A percentile compares a stretch with the other conserved stretches of the same genome.
phyloP scores from a whole-genome alignment of 2,329 filamentous ascomycete genomes.

The Chrysoporthe puriensis region DNA sequence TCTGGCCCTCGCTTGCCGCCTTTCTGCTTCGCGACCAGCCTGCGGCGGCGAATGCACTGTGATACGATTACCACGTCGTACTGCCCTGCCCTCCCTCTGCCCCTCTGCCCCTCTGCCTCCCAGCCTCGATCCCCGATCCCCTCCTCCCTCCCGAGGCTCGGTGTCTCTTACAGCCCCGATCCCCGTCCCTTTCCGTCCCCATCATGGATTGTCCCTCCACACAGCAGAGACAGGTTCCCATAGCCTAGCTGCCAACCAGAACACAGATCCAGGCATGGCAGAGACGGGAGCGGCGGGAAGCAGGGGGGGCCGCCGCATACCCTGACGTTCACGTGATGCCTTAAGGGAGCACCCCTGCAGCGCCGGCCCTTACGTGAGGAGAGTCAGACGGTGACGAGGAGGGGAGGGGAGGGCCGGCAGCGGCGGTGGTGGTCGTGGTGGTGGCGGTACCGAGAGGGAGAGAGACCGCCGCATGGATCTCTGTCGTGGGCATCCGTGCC shows the following conservation, averaged over 20 bases:
- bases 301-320: constrained; percentile 25
- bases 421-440: no score
- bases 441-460: constrained; percentile 3
- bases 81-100: background rate
- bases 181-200: constrained; percentile 3
- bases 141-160: background rate
- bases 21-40: constrained; percentile 1
- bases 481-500: constrained; percentile 1
- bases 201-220: constrained; percentile 28
- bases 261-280: constrained; percentile 23
- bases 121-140: constrained; percentile 15
- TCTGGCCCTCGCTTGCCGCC: background rate
- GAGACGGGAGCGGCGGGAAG: constrained; percentile 26
- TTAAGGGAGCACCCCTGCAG: constrained; percentile 24
- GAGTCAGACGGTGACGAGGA: constrained; percentile 10
- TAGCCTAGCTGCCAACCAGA: constrained; percentile 26
- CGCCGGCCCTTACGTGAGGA: constrained; percentile 6
- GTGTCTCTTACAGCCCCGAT: constrained; percentile 10
- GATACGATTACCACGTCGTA: background rate
- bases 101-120: background rate
- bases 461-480: background rate
- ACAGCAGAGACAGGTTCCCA: constrained; percentile 14
- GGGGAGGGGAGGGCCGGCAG: no score
- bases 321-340: constrained; percentile 25
- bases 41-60: constrained; percentile 1